Conservation (phyloP, 2,329 filamentous ascomycete species). For the Colletotrichum orchidophilum region DNA sequence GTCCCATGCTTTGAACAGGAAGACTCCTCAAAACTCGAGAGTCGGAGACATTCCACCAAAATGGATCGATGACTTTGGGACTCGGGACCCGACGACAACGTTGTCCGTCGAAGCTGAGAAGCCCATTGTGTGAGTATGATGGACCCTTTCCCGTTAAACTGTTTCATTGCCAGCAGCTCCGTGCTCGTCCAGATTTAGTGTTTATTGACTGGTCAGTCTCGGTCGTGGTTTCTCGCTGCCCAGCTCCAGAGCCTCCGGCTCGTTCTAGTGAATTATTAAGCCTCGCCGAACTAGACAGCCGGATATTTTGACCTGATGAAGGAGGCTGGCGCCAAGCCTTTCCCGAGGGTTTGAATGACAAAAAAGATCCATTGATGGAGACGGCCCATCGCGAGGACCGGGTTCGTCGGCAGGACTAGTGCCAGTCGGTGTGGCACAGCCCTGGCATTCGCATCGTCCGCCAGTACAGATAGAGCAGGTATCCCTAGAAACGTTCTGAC, state of each 20-base stretch:
- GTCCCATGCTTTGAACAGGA: background rate
- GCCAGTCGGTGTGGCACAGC: slow-evolving; percentile 23
- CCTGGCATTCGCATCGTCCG: background rate
- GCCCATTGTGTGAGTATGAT: background rate
- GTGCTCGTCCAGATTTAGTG: background rate
- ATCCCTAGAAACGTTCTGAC: background rate
- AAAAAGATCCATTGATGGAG: slow-evolving; percentile 29
- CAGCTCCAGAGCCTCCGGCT: background rate
- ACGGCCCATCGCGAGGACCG: slow-evolving; percentile 4
- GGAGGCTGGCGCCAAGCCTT: slow-evolving; percentile 10
- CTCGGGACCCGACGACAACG: background rate
- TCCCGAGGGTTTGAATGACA: slow-evolving; percentile 15
- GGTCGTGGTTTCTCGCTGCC: background rate
- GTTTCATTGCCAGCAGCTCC: background rate
- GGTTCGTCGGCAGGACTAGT: slow-evolving; percentile 24
- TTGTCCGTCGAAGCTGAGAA: background rate
- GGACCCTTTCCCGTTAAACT: background rate
- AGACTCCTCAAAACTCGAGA: background rate
- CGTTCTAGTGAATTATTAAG: background rate
- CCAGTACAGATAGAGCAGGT: background rate
- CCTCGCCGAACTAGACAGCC: background rate
- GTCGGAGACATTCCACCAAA: background rate
- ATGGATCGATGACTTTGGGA: background rate
- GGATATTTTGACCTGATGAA: background rate
- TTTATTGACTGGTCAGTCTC: background rate